Base-by-base conservation (phyloP, 2,329 filamentous ascomycete species). In the Paracorniculantispora psalliotae region DNA sequence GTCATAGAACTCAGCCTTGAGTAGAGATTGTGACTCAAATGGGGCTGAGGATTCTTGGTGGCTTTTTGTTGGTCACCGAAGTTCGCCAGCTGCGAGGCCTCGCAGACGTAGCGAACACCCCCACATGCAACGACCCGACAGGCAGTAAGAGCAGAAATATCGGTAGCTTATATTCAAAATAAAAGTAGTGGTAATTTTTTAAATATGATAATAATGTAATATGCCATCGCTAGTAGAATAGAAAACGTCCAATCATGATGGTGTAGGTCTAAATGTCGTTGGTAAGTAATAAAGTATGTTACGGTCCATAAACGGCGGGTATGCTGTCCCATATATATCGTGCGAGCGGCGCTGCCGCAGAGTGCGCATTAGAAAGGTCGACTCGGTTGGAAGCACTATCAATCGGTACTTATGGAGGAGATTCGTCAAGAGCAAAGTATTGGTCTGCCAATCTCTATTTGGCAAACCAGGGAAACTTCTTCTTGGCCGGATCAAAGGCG, bases 381-480 rank as follows among this genome's bases (percentile, higher is more conserved):
- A 26, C 39, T 37, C 47, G 6, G 21, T 26, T 3, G 21, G 19
- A 26, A 52, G n/a, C 13, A 19, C 21, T 26, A 25, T n/a, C n/a
- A 28, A 35, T 19, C 28, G 25, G 19, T 15, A 26, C 23, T 52
- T 41, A 41, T 46, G n/a, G 30, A 28, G 37, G 37, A 25, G 46
- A 26, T 33, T 59, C 48, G 28, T 52, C 56, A 37, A 28, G 39
- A 12, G 26, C 19, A 30, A 52, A 52, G 48, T 28, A 26, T 30
- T 52, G 56, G 41, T 52, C 55, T 50, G 51, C 44, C 44, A 44
- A 49, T 41, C 57, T 61, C 68, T 71, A 78, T 68, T 82, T 84
- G 65, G 80, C 77, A 70, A 87, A 83, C 85, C 85, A 88, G 12
- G 82, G 81, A 65, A 87, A 87, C 69, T 86, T 87, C 75, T 86